Evolutionary conservation across 768 basidiomycete species (phyloP).

Genomic region (Russula sp.): DNA sequence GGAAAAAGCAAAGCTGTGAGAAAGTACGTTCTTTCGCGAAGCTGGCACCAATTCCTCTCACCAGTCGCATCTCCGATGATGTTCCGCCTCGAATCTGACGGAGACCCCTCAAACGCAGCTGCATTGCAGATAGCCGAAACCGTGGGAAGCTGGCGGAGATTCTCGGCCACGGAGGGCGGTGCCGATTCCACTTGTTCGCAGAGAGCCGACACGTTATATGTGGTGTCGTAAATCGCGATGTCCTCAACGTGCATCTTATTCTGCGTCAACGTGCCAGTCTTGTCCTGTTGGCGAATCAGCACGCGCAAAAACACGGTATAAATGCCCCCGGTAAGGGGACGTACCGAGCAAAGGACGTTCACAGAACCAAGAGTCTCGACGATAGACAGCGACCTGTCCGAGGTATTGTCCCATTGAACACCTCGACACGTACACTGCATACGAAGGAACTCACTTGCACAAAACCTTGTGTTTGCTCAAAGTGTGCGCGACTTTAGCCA

Average conservation of each 20-base stretch:
- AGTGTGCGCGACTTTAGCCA: conserved; percentile 41
- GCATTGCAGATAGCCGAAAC: conserved; percentile 49
- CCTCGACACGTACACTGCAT: not conserved
- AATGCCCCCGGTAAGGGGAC: not conserved
- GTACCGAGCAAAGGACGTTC: conserved; percentile 40
- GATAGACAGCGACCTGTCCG: conserved; percentile 43
- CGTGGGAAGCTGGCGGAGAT: conserved; percentile 30
- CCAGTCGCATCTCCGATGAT: conserved; percentile 55
- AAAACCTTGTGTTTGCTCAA: conserved; percentile 49
- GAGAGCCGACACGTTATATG: conserved; percentile 22
- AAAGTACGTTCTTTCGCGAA: not conserved
- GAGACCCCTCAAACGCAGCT: conserved; percentile 37
- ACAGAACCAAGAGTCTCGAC: conserved; percentile 64
- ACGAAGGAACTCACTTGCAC: conserved; percentile 31
- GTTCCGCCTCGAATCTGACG: conserved; percentile 28
- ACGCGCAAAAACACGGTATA: not conserved
- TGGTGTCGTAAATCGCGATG: conserved; percentile 35
- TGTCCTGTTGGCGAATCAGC: conserved; percentile 33
- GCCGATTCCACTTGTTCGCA: conserved; percentile 4
- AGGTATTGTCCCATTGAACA: not conserved
- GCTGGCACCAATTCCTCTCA: conserved; percentile 16
- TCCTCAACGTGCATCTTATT: conserved; percentile 55
- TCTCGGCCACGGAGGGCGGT: conserved; percentile 13
- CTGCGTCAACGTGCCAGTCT: conserved; percentile 57
- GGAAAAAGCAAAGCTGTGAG: not conserved